These are phyloP conservation scores for Kwoniella shandongensis DNA, from an alignment of 768 basidiomycete species.

Conservation along the genomic window DNA sequence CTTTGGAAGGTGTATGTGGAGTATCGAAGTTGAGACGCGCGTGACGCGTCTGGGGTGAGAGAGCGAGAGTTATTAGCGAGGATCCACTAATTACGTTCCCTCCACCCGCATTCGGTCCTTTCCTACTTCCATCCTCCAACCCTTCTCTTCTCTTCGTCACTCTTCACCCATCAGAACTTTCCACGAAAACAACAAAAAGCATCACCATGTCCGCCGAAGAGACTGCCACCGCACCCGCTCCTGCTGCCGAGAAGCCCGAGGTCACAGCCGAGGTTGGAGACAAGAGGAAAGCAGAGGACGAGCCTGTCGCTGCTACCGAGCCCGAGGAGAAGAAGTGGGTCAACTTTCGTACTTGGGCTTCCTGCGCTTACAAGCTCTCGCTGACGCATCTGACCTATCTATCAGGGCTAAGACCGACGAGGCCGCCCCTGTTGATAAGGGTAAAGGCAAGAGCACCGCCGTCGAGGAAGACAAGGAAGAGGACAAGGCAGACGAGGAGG, in stretches of 20 bases:
- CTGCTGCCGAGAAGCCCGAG: constrained; percentile 19
- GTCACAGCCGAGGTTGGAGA: constrained; percentile 27
- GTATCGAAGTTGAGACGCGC: too few species aligned
- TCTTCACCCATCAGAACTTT: neutral
- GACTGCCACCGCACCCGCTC: constrained; percentile 21
- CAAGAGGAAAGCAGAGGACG: constrained; percentile 39
- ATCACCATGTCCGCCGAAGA: constrained; percentile 26
- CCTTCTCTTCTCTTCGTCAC: neutral
- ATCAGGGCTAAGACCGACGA: constrained; percentile 28
- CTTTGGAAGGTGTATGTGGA: too few species aligned
- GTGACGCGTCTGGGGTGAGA: too few species aligned
- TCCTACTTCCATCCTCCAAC: neutral
- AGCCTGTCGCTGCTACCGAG: constrained; percentile 5
- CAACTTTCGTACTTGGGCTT: neutral
- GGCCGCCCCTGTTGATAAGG: constrained; percentile 19
- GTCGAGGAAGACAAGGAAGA: constrained; percentile 22
- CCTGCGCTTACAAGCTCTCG: neutral
- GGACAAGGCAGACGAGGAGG: constrained; percentile 54
- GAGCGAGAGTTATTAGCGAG: too few species aligned
- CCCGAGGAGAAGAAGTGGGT: constrained; percentile 36
- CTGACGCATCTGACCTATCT: neutral
- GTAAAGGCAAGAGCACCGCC: constrained; percentile 35
- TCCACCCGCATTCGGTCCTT: neutral
- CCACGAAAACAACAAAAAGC: neutral
- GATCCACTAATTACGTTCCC: too few species aligned